Evolutionary conservation across 2,329 filamentous ascomycete species (phyloP).

Genomic region (Fusarium mundagurra): DNA sequence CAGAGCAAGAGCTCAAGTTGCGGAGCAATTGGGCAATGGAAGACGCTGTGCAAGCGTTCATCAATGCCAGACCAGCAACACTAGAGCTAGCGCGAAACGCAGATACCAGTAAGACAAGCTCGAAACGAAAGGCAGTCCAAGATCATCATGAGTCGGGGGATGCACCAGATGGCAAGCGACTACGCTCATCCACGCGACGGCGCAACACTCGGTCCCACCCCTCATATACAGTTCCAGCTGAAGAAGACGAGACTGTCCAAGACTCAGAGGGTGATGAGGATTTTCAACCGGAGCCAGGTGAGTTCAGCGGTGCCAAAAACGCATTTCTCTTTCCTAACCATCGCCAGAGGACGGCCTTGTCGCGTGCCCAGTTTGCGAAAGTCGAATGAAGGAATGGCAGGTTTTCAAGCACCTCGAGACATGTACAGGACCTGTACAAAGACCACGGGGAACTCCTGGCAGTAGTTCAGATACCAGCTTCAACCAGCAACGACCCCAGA

Average conservation of each 20-base stretch:
- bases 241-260: constrained; percentile 40
- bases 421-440: constrained; percentile 56
- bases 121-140: constrained; percentile 64
- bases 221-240: constrained; percentile 29
- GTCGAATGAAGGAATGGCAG: constrained; percentile 79
- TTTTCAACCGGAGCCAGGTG: constrained; percentile 45
- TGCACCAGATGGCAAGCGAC: constrained; percentile 55
- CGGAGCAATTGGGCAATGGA: constrained; percentile 86
- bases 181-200: constrained; percentile 62
- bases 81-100: constrained; percentile 69
- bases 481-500: constrained; percentile 41
- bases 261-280: constrained; percentile 45
- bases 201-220: constrained; percentile 55
- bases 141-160: constrained; percentile 44
- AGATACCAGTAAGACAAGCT: constrained; percentile 18
- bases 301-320: neutral
- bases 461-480: constrained; percentile 17
- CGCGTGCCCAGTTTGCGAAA: constrained; percentile 82
- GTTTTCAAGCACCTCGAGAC: constrained; percentile 86
- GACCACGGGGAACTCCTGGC: neutral
- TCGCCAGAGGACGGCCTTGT: constrained; percentile 76
- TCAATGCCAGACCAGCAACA: constrained; percentile 68
- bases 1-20: constrained; percentile 85
- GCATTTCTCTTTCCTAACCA: constrained; percentile 9
- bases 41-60: constrained; percentile 84